Evolutionary conservation across 331 rosid genomes (phyloP), one percentile per base, ranked within the genome.

Genomic region (Malus hybrid): DNA sequence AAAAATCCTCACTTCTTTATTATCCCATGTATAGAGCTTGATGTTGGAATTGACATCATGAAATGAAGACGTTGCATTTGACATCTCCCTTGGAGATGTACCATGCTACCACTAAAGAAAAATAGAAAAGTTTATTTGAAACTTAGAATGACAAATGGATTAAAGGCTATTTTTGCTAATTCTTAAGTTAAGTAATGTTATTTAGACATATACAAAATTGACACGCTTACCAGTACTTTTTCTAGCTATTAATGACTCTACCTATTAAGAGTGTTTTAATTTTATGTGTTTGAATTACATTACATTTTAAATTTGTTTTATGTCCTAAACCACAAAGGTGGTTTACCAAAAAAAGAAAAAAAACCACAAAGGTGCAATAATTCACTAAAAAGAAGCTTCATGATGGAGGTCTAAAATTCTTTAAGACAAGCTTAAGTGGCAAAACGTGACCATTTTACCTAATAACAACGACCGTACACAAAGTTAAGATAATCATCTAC

Each of bases 371-470:
- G 46, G 20, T 52, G 64, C 28, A 57, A 56, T n/a, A 57, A n/a
- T n/a, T 57, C 24, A 9, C 29, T 57, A 57, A 20, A 57, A 27
- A 20, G 60, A 57, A 27, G 33, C 20, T 59, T 55, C 46, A 31
- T 28, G 31, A 76, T 32, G 67, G 67, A 65, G 66, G 65, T 56
- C 12, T 64, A 27, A 52, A 54, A 29, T 29, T 33, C 61, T 50
- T 46, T 18, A 42, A 36, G 76, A 62, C 73, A 73, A 50, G 52
- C 69, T 73, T 33, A 29, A 65, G 82, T 67, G 78, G 70, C 74
- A 73, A 59, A 73, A 31, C 13, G 68, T 72, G 71, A 24, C 42
- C 56, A 32, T 56, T 72, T 78, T 39, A 56, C 46, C 48, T 27
- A 73, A 79, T 29, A 65, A 69, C 66, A 66, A 44, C 50, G 34